A percentile compares a stretch with the other conserved stretches of the same genome.
Evolutionary conservation across 192 early-diverging fungal species (phyloP).

Genomic region (Backusella circina): DNA sequence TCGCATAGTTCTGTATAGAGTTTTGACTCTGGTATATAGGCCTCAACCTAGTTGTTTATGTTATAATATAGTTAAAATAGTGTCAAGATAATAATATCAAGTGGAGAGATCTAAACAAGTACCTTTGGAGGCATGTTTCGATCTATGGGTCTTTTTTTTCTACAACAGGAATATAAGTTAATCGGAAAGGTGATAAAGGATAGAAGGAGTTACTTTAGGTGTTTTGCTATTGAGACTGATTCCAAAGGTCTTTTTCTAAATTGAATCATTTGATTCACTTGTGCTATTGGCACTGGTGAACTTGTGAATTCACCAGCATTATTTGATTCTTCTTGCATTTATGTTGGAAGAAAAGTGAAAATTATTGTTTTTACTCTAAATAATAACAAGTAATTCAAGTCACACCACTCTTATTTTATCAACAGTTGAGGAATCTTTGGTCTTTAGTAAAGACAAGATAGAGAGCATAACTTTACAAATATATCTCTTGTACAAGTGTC

Average conservation of each 20-base stretch:
- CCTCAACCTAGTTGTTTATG: slow-evolving; percentile 84
- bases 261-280: slow-evolving; percentile 1
- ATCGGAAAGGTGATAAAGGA: not conserved
- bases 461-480: too few relatives aligned
- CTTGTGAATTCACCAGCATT: not conserved
- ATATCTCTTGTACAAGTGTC: not conserved
- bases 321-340: not conserved
- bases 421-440: not conserved
- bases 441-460: not conserved
- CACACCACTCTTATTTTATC: not conserved
- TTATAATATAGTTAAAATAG: not conserved
- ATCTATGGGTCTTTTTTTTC: slow-evolving; percentile 17
- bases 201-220: slow-evolving; percentile 11
- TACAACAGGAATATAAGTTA: slow-evolving; percentile 2
- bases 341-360: not conserved
- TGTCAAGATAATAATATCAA: not conserved
- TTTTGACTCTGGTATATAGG: slow-evolving; percentile 88
- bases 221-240: slow-evolving; percentile 15
- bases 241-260: slow-evolving; percentile 22
- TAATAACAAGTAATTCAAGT: not conserved
- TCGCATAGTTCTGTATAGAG: slow-evolving; percentile 84
- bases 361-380: not conserved
- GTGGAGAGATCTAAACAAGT: not conserved
- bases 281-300: not conserved
- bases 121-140: slow-evolving; percentile 29